Conservation (phyloP, 106 monocot genomes). For the Platanthera zijinensis region DNA sequence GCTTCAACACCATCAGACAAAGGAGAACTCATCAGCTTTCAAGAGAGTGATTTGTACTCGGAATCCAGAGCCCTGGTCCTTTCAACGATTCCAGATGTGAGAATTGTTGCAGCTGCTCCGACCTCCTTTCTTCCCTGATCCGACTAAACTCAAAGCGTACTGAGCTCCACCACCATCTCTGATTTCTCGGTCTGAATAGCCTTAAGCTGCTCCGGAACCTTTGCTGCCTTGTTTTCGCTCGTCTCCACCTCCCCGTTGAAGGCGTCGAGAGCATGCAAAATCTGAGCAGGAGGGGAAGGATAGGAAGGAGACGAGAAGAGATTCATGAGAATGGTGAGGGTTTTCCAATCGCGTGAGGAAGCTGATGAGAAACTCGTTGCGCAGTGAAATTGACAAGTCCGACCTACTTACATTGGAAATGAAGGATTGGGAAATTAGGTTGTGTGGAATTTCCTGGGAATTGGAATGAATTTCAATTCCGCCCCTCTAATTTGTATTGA, state of each 20-base stretch:
- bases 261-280: constrained; percentile 1
- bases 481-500: too few relatives aligned
- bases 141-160: constrained; percentile 65
- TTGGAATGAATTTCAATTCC: too few relatives aligned
- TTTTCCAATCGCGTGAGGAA: too few relatives aligned
- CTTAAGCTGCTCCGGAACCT: constrained; percentile 54
- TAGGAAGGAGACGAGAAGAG: too few relatives aligned
- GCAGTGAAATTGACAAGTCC: too few relatives aligned
- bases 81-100: constrained; percentile 42
- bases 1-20: too few relatives aligned
- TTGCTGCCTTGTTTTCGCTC: constrained; percentile 26
- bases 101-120: constrained; percentile 74
- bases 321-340: too few relatives aligned
- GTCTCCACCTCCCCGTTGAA: constrained; percentile 55
- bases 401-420: too few relatives aligned
- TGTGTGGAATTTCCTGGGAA: too few relatives aligned
- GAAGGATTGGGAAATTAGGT: too few relatives aligned
- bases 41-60: constrained; percentile 30
- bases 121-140: constrained; percentile 98
- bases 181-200: constrained; percentile 39
- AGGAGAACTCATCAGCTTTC: constrained; percentile 68
- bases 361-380: too few relatives aligned
- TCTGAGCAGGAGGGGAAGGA: too few relatives aligned
- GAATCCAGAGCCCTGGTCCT: constrained; percentile 57
- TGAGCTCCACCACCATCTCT: constrained; percentile 67